These are phyloP conservation scores for Agaricus sinodeliciosus DNA, from an alignment of 768 basidiomycete genomes.

Conservation along the genomic window DNA sequence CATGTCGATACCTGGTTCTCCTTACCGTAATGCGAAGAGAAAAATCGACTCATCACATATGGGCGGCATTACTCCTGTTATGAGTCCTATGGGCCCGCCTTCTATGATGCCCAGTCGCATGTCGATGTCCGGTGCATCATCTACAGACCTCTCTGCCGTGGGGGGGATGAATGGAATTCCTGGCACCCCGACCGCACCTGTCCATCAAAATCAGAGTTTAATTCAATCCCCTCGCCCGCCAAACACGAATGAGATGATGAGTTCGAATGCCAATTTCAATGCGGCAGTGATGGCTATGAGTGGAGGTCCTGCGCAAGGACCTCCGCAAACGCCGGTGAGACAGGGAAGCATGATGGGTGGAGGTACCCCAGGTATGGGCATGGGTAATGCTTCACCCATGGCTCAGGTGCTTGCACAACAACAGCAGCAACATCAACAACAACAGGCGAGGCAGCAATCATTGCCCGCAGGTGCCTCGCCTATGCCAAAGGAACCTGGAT, in stretches of 20 bases:
- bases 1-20: conserved; percentile 15
- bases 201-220: not conserved
- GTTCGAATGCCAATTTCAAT: not conserved
- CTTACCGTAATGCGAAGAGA: conserved; percentile 24
- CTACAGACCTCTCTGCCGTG: not conserved
- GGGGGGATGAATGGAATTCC: conserved; percentile 6
- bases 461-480: conserved; percentile 8
- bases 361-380: conserved; percentile 8
- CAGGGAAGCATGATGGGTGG: conserved; percentile 7
- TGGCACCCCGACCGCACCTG: not conserved
- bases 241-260: conserved; percentile 5
- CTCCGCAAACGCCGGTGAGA: conserved; percentile 7
- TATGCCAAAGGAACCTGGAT: conserved; percentile 6
- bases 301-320: not conserved
- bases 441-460: conserved; percentile 7
- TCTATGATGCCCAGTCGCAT: conserved; percentile 8
- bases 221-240: conserved; percentile 2
- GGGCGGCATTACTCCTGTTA: not conserved
- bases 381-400: not conserved
- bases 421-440: conserved; percentile 11
- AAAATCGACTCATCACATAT: conserved; percentile 20
- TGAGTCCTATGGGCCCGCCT: conserved; percentile 17
- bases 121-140: conserved; percentile 5
- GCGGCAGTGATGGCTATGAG: not conserved
- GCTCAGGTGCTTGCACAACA: conserved; percentile 3